Evolutionary conservation across 2,329 filamentous ascomycete species (phyloP).

Genomic region (Aureobasidium musti): DNA sequence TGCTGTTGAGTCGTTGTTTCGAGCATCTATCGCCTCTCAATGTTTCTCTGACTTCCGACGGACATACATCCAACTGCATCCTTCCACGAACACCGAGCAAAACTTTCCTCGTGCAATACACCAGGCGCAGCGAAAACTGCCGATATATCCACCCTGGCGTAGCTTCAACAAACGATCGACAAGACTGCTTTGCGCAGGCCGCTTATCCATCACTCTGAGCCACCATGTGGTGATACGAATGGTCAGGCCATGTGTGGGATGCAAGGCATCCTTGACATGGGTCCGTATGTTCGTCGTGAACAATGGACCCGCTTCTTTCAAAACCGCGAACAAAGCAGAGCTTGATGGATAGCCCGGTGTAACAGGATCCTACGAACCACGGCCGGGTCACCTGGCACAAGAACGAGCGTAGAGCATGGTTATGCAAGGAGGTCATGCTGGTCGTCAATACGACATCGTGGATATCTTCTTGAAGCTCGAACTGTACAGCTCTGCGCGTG

Average conservation of each 20-base stretch:
- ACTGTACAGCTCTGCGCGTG: background rate
- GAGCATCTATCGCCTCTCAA: background rate
- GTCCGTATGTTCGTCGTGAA: background rate
- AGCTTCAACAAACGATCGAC: background rate
- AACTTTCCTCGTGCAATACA: background rate
- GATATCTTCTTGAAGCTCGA: background rate
- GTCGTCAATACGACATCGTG: background rate
- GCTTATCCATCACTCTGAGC: background rate
- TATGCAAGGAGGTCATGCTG: constrained; percentile 18
- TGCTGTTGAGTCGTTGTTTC: constrained; percentile 8
- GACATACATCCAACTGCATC: background rate
- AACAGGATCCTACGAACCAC: background rate
- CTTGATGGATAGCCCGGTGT: background rate
- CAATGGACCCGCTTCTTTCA: constrained; percentile 16
- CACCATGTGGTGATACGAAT: constrained; percentile 13
- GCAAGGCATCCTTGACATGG: background rate
- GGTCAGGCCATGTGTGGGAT: constrained; percentile 10
- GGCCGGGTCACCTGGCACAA: background rate
- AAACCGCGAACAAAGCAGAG: background rate
- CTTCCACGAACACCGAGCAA: background rate
- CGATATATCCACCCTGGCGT: constrained; percentile 9
- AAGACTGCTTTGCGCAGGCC: background rate
- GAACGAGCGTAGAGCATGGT: constrained; percentile 4
- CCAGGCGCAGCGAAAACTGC: constrained; percentile 1
- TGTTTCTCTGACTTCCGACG: background rate